A percentile compares a stretch with the other conserved stretches of the same genome.
These are phyloP conservation scores for Phylloporus rhodoxanthus DNA, from an alignment of 768 basidiomycete genomes.

Conservation along the genomic window DNA sequence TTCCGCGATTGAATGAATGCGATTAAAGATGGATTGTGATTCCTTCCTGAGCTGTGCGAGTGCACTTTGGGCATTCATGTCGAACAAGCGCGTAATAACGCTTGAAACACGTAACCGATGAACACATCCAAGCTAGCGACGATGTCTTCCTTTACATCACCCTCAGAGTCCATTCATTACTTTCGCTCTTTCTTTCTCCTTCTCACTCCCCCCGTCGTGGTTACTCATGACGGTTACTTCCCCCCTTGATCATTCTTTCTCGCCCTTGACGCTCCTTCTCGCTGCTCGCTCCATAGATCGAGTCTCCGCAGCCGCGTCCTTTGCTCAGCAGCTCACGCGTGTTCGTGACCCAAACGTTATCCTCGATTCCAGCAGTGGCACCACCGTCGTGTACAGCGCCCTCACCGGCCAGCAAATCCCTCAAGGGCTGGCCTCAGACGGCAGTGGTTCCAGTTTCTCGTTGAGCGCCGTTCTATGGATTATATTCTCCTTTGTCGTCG, in stretches of 20 bases:
- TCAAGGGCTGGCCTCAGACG: conserved; percentile 56
- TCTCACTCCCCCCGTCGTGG: neutral
- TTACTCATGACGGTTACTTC: conserved; percentile 24
- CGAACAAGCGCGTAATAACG: too few species aligned
- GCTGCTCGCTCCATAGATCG: conserved; percentile 1
- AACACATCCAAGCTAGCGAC: neutral
- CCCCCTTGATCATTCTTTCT: conserved; percentile 16
- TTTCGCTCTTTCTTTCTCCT: conserved; percentile 10
- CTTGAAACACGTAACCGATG: conserved; percentile 3
- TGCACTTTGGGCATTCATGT: conserved; percentile 13
- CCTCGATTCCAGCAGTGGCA: conserved; percentile 29
- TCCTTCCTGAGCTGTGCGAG: conserved; percentile 58
- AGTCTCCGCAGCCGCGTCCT: conserved; percentile 6
- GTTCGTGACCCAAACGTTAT: conserved; percentile 29
- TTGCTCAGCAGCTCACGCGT: conserved; percentile 16
- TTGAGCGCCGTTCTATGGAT: conserved; percentile 55
- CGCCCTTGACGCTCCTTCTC: conserved; percentile 14
- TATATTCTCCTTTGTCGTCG: conserved; percentile 44
- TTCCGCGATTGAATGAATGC: conserved; percentile 78
- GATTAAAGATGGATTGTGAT: conserved; percentile 75
- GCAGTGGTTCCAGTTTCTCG: conserved; percentile 46
- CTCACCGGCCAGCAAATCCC: conserved; percentile 38
- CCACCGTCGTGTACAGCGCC: conserved; percentile 41
- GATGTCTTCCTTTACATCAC: conserved; percentile 5
- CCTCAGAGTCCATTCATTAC: conserved; percentile 8